Evolutionary conservation across 2,329 filamentous ascomycete genomes (phyloP).

Genomic region (Alternaria sp.): DNA sequence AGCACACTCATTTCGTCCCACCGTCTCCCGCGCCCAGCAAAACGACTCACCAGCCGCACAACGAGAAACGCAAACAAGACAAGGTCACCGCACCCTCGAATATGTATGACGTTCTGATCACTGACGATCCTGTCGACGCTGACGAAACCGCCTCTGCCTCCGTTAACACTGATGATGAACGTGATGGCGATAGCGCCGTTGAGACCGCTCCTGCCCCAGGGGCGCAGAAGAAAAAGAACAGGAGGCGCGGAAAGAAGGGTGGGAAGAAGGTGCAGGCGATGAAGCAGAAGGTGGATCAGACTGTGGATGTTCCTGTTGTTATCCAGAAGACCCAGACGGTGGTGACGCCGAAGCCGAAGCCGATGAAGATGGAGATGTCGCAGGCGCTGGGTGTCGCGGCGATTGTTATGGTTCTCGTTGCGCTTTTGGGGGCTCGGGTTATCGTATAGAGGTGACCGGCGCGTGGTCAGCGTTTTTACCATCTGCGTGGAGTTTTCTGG

Average conservation of each 20-base stretch:
- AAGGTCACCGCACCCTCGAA: neutral
- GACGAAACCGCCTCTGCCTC: no score
- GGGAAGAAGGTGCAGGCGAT: neutral
- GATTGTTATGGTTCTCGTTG: neutral
- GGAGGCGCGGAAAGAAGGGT: slow-evolving; percentile 2
- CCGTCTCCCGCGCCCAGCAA: neutral
- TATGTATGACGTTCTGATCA: no score
- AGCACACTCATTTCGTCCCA: neutral
- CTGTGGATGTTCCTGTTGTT: neutral
- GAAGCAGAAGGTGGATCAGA: neutral
- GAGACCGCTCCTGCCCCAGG: neutral
- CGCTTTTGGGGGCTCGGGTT: neutral
- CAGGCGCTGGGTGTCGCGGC: neutral
- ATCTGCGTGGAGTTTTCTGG: no score
- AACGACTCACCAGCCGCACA: neutral
- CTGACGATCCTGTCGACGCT: no score
- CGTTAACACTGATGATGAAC: neutral
- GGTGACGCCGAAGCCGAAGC: neutral
- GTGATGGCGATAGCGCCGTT: neutral
- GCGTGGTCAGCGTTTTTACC: no score
- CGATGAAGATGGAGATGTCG: neutral
- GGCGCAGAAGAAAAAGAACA: neutral
- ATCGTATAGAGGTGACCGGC: neutral
- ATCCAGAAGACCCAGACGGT: no score
- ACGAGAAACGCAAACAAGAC: neutral